These are phyloP conservation scores for Sclerotinia borealis DNA, from an alignment of 2,329 filamentous ascomycete genomes.

Conservation along the genomic window DNA sequence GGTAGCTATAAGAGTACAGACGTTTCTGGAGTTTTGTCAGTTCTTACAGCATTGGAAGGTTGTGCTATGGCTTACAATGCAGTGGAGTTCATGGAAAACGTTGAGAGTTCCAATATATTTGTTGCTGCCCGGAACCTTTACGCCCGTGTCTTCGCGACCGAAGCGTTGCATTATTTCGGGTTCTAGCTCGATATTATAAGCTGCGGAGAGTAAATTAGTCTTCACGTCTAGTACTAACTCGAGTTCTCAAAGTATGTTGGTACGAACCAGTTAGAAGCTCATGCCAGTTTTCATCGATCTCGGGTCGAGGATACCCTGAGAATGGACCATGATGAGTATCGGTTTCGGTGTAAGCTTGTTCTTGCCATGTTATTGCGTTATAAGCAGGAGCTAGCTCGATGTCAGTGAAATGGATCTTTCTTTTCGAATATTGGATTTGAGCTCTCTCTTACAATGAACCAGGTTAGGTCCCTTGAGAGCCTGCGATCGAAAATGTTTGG, in stretches of 20 bases:
- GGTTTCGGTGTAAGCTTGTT: background rate
- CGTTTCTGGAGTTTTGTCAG: background rate
- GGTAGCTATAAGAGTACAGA: background rate
- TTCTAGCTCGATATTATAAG: background rate
- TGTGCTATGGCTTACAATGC: background rate
- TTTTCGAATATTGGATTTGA: background rate
- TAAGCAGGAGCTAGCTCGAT: background rate
- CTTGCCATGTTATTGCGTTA: background rate
- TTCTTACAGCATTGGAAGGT: background rate
- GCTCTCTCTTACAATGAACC: background rate
- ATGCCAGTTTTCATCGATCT: background rate
- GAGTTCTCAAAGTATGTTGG: too few species aligned
- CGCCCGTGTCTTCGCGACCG: background rate
- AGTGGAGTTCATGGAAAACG: background rate
- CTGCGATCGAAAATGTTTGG: background rate
- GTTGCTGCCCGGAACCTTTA: background rate
- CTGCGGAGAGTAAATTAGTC: background rate
- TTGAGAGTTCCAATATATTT: background rate
- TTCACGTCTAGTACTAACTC: background rate
- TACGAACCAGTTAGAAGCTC: background rate
- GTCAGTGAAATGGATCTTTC: background rate
- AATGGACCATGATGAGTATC: background rate
- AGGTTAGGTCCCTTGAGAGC: background rate
- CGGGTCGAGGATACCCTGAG: background rate
- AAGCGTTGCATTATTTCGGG: background rate